Conservation (phyloP, 2,329 filamentous ascomycete genomes). For the Allantophomopsis cytisporea region DNA sequence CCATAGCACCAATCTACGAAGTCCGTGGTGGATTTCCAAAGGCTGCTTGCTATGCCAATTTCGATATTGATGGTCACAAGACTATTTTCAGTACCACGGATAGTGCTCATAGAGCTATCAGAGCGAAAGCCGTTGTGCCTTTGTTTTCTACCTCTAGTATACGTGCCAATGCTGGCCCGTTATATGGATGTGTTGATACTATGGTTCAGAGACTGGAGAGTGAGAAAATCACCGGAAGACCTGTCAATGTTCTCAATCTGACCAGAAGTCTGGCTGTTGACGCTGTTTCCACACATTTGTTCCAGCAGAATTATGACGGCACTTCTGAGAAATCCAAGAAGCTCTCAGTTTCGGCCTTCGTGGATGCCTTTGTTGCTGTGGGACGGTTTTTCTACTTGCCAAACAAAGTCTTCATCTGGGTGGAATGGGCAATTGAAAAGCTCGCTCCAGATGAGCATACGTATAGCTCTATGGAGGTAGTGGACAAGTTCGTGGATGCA, state of each 20-base stretch:
- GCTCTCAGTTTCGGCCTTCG: constrained; percentile 31
- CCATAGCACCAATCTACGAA: constrained; percentile 31
- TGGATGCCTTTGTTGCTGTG: constrained; percentile 38
- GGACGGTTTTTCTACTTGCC: constrained; percentile 40
- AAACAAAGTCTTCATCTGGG: constrained; percentile 21
- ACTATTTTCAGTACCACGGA: constrained; percentile 37
- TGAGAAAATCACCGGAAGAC: constrained; percentile 12
- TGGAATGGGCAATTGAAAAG: constrained; percentile 21
- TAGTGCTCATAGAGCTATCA: constrained; percentile 22
- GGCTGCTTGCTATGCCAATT: constrained; percentile 35
- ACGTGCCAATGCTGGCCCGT: constrained; percentile 20
- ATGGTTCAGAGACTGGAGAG: constrained; percentile 27
- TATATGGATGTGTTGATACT: constrained; percentile 25
- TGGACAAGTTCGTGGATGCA: constrained; percentile 27
- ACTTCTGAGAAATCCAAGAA: constrained; percentile 13
- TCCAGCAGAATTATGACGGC: constrained; percentile 34
- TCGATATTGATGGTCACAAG: constrained; percentile 38
- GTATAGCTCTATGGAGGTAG: constrained; percentile 18
- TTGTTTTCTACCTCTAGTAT: constrained; percentile 34
- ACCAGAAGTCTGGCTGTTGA: constrained; percentile 36
- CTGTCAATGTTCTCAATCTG: constrained; percentile 34
- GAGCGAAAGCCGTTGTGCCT: constrained; percentile 33
- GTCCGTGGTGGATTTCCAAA: constrained; percentile 38
- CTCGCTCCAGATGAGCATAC: constrained; percentile 19
- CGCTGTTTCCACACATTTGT: constrained; percentile 37